Conservation (phyloP, 1,284 basidiomycete species). For the Trichosporon faecale region DNA sequence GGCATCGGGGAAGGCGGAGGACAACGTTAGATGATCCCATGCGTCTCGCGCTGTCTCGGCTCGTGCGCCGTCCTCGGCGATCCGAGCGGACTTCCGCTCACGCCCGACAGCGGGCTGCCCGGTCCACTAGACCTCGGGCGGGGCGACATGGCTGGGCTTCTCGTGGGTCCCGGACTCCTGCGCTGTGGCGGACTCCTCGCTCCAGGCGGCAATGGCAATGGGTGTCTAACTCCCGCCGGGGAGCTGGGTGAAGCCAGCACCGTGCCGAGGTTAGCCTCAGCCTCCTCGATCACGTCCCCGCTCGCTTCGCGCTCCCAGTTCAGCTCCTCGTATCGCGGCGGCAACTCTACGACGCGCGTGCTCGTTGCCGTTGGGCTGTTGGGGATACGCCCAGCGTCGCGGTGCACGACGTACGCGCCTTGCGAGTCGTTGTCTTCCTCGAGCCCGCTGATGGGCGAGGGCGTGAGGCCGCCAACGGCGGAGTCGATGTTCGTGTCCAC, state of each 20-base stretch:
- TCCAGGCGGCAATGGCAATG: neutral
- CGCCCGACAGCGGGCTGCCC: neutral
- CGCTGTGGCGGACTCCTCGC: neutral
- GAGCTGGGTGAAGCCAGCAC: neutral
- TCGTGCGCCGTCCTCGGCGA: neutral
- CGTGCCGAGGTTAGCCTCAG: slow-evolving; percentile 1
- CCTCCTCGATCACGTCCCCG: neutral
- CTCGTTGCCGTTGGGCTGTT: neutral
- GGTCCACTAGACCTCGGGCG: neutral
- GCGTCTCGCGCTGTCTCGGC: neutral
- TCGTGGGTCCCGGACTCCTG: neutral
- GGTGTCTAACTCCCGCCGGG: neutral
- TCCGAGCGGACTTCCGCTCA: neutral
- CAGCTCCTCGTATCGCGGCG: slow-evolving; percentile 48
- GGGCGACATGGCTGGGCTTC: neutral
- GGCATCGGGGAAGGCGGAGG: too few relatives aligned
- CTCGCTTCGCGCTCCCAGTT: slow-evolving; percentile 35
- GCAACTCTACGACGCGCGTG: slow-evolving; percentile 37
- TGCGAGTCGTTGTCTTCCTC: neutral
- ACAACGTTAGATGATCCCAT: neutral
- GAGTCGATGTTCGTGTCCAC: slow-evolving; percentile 1
- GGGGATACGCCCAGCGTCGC: slow-evolving; percentile 41
- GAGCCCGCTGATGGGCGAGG: neutral
- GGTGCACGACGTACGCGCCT: slow-evolving; percentile 42
- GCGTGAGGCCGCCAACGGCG: neutral